Evolutionary conservation across 2,329 filamentous ascomycete species (phyloP), one percentile per base, ranked within the genome.

Genomic region (Aspergillus sp.): DNA sequence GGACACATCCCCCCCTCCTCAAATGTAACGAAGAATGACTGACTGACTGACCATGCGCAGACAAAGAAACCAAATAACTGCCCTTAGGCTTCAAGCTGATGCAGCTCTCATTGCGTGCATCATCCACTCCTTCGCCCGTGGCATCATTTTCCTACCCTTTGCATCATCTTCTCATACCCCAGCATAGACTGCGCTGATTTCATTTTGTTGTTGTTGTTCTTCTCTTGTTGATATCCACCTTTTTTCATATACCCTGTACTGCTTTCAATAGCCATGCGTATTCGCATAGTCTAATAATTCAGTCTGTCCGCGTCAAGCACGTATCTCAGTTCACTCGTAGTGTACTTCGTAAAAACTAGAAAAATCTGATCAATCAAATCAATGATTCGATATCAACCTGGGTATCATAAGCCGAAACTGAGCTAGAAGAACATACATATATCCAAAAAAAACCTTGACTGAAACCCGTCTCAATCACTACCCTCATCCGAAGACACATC

Each of bases 181-280:
- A 58, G 57, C 64, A 59, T 59, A 50, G 49, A 61, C 23, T 58
- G 53, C 53, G 47, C 39, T 44, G 53, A 47, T 61, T 56, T 48
- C 54, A 32, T 60, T 62, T 41, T 57, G 54, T 57, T 25, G 23
- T 57, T 25, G 25, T 25, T 27, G 25, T 8, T 56, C 23, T 57
- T 56, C 27, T 61, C 44, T 48, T 47, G 39, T 39, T 41, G 56
- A 54, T 48, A 49, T 58, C 59, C 38, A 54, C 61, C 32, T 47
- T 23, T 23, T 27, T 50, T 57, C 39, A 55, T 61, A 66, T 67
- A 67, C 65, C 64, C 65, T 64, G 47, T 59, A 44, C 50, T 63
- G 44, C 57, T 52, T 59, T 54, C 58, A 30, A 53, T 52, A 54
- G 57, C 47, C 50, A 53, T 49, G 27, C 25, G 15, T 48, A 19